phyloP scores from a whole-genome alignment of 257 asterid genomes.

The Oldenlandia corymbosa region DNA sequence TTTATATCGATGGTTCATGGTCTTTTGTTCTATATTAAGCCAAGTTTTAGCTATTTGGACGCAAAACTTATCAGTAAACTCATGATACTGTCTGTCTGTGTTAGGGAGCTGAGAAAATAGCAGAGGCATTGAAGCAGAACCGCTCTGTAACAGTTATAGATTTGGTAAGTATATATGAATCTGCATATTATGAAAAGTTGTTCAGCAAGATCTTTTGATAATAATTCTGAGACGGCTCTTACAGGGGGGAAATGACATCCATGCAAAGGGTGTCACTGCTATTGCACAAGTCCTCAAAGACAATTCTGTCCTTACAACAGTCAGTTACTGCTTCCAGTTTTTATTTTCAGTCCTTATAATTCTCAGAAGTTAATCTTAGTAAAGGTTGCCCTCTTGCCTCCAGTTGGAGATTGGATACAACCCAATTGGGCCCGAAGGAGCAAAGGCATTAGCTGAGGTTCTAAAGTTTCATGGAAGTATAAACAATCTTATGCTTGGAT shows the following conservation, averaged over 20 bases:
- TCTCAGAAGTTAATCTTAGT: too few relatives aligned
- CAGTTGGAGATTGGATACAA: slow-evolving; percentile 96
- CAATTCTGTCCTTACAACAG: slow-evolving; percentile 69
- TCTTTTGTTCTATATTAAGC: neutral
- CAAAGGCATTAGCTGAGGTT: slow-evolving; percentile 81
- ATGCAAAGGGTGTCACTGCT: slow-evolving; percentile 61
- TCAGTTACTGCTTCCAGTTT: slow-evolving; percentile 32
- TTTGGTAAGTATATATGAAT: slow-evolving; percentile 42
- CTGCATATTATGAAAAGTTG: neutral
- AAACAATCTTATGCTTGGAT: slow-evolving; percentile 81
- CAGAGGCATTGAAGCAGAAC: slow-evolving; percentile 83
- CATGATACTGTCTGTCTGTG: slow-evolving; percentile 4
- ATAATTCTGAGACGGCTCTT: slow-evolving; percentile 18
- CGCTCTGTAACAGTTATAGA: slow-evolving; percentile 75
- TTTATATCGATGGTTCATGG: neutral
- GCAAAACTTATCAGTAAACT: neutral
- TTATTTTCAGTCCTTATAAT: slow-evolving; percentile 2
- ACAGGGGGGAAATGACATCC: slow-evolving; percentile 96
- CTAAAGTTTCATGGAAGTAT: slow-evolving; percentile 85
- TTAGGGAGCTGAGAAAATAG: slow-evolving; percentile 87
- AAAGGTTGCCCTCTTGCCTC: slow-evolving; percentile 10
- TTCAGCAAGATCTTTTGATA: neutral
- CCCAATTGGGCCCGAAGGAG: slow-evolving; percentile 95
- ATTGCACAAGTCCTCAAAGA: slow-evolving; percentile 78
- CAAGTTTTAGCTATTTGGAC: neutral